Evolutionary conservation across 768 basidiomycete species (phyloP), one percentile per base, ranked within the genome.

Genomic region (Leccinum longicurvipes): DNA sequence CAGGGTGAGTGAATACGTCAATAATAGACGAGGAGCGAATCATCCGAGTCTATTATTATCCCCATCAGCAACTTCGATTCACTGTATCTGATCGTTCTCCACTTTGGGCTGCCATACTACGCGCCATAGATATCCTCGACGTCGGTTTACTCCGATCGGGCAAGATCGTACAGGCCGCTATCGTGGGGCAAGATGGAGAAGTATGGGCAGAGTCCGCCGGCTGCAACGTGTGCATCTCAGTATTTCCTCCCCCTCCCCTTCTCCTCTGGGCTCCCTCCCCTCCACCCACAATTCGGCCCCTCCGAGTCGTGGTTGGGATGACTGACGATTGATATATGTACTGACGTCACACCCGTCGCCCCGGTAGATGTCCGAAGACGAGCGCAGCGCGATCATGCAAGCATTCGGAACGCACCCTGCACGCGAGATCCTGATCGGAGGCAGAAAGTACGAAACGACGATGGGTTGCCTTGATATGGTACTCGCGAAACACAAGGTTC

Each of bases 81-180:
- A 36, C 36, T 14, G 31, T 28, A 6, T 57, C 58, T 47, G 47
- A 52, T 50, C 1, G 6, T 24, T 31, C n/a, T 29, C 15, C 24
- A 27, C 39, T 47, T 34, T n/a, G 14, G 44, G 17, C 11, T 34
- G 3, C 23, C 19, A n/a, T 24, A n/a, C 31, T 25, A 31, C 31
- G 31, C 31, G n/a, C 31, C 31, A 27, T 66, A 94, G 92, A 79
- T 58, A 91, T 92, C 75, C 88, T 93, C 72, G 89, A 94, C 70
- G 77, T 75, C 66, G 84, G 91, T 71, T 83, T 95, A 54, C 71
- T 95, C 63, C 89, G 83, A 32, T 85, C 75, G 58, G 84, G 82
- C 61, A 90, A 84, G 73, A 75, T 96, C 67, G n/a, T 75, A 24
- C 80, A 81, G 64, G 93, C 91, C 36, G 92, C 92, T 4, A 71